A percentile compares a stretch with the other conserved stretches of the same genome.
Evolutionary conservation across 495 filamentous ascomycete genomes (phyloP).

Genomic region (Glonium stellatum): DNA sequence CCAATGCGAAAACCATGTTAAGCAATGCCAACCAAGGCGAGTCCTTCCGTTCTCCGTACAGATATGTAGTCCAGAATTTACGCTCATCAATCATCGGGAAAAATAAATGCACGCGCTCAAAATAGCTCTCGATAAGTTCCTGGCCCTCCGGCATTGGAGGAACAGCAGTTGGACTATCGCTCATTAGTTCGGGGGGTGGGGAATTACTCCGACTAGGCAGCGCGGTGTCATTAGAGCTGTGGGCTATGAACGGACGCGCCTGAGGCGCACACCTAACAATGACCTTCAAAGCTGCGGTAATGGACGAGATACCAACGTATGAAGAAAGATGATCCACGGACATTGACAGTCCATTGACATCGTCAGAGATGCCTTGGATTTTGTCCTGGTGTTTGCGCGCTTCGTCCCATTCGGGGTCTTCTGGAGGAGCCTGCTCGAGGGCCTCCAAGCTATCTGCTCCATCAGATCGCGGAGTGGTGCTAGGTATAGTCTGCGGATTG

Average conservation of each 20-base stretch:
- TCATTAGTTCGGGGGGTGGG: constrained; percentile 29
- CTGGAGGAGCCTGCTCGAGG: constrained; percentile 35
- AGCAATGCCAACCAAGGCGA: constrained; percentile 67
- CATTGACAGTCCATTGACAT: constrained; percentile 75
- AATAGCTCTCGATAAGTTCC: constrained; percentile 66
- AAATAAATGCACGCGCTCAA: constrained; percentile 66
- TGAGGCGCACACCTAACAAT: constrained; percentile 70
- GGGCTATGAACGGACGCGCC: constrained; percentile 50
- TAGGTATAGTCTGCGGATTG: constrained; percentile 23
- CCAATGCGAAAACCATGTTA: constrained; percentile 76
- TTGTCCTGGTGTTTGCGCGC: constrained; percentile 27
- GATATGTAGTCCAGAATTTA: constrained; percentile 64
- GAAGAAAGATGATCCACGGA: constrained; percentile 64
- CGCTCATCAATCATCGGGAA: constrained; percentile 72
- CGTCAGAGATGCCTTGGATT: constrained; percentile 65
- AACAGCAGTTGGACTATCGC: constrained; percentile 29
- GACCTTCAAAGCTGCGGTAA: constrained; percentile 72
- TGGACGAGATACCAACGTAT: constrained; percentile 75
- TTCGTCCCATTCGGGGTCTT: constrained; percentile 32
- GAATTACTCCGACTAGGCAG: constrained; percentile 30
- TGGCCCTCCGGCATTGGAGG: constrained; percentile 37
- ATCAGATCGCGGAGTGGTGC: constrained; percentile 26
- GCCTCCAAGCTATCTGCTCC: constrained; percentile 36
- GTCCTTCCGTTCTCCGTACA: constrained; percentile 59
- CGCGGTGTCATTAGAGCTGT: constrained; percentile 36